These are phyloP conservation scores for Exophiala lecanii-corni DNA, from an alignment of 2,329 filamentous ascomycete genomes.

Conservation along the genomic window DNA sequence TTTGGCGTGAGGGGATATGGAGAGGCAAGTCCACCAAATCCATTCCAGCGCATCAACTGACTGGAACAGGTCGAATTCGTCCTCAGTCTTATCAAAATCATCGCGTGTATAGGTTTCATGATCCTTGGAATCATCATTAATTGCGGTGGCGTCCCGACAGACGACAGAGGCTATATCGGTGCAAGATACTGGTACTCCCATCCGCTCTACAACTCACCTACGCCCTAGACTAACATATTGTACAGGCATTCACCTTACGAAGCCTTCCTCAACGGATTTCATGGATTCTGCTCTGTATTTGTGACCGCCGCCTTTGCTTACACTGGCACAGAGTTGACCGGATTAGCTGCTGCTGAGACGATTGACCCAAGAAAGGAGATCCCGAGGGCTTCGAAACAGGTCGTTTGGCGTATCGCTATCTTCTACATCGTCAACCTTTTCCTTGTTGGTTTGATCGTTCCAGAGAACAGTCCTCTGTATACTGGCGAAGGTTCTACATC, in stretches of 20 bases:
- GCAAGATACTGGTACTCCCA: conserved; percentile 45
- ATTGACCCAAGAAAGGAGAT: conserved; percentile 62
- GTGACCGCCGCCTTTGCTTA: too few species aligned
- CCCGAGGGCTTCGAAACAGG: conserved; percentile 79
- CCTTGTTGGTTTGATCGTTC: conserved; percentile 77
- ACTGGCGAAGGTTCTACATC: conserved; percentile 60
- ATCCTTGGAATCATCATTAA: conserved; percentile 82
- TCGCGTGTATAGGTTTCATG: conserved; percentile 59
- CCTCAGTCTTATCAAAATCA: conserved; percentile 55
- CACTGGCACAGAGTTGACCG: conserved; percentile 59
- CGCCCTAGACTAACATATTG: conserved; percentile 43
- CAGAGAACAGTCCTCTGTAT: conserved; percentile 45
- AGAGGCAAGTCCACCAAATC: conserved; percentile 17
- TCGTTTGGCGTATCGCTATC: conserved; percentile 88
- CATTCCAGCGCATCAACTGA: conserved; percentile 6
- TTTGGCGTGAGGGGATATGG: conserved; percentile 52
- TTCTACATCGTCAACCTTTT: conserved; percentile 85
- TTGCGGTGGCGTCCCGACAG: conserved; percentile 57
- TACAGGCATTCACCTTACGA: conserved; percentile 55
- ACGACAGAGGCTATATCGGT: conserved; percentile 23
- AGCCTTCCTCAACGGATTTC: conserved; percentile 63
- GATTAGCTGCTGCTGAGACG: conserved; percentile 57
- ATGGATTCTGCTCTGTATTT: conserved; percentile 60
- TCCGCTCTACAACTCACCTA: conserved; percentile 52
- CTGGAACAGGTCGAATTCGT: conserved; percentile 49